Evolutionary conservation across 164 flowering plant genomes (phyloP), one percentile per base, ranked within the genome.

Genomic region (Euptelea pleiosperma): DNA sequence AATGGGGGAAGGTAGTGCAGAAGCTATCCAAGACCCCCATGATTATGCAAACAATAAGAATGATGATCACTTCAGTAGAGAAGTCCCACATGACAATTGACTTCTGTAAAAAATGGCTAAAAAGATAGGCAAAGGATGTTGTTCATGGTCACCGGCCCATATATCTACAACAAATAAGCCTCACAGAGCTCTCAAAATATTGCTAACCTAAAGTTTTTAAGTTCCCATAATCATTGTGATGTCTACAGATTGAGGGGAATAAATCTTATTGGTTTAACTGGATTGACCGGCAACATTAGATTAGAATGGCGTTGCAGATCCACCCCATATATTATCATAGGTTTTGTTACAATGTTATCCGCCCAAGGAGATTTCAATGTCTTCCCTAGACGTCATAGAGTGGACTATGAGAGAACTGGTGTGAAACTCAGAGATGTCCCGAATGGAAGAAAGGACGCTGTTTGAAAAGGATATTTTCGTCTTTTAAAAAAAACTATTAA

Each of bases 321-420:
- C 88, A 86, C 52, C 92, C 89, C n/a, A n/a, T n/a, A n/a, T 48
- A 58, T 83, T 9, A 72, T 86, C 16, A 68, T 62, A 47, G 92
- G 92, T 42, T 81, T 75, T 8, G 84, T 86, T 21, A 78, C 78
- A 19, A 43, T 65, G 69, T 86, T 86, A 50, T 75, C 88, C 58
- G 92, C 92, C 0, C 83, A 79, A 64, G 89, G 92, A 22, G 92
- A 86, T 68, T 86, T 86, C 58, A 86, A 83, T 60, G 69, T 82
- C 19, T 86, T 86, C 57, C 86, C 92, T 11, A 74, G 85, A 60
- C 73, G 89, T 14, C 66, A 83, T 21, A 76, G 92, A 45, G 92
- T 83, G 65, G 92, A 89, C 6, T 83, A 86, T 61, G 89, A 86
- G 61, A 81, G 89, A 55, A 86, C 92, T 24, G 92, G 89, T 44